Evolutionary conservation across 257 asterid species (phyloP).

Genomic region (Solanum infundibuliforme): DNA sequence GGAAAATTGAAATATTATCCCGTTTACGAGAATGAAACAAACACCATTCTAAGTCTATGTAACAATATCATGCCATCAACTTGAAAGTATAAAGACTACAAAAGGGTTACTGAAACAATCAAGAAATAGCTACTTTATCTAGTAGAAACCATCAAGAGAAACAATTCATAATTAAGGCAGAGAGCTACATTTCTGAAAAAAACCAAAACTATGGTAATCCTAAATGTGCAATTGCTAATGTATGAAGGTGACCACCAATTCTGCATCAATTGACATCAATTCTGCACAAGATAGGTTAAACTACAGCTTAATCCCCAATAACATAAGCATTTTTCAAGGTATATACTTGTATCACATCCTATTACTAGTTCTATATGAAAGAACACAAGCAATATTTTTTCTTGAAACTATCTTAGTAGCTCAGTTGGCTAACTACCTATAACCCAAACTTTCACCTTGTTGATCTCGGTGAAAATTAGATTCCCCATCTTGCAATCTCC

Average conservation of each 20-base stretch:
- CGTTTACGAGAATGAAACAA: not conserved
- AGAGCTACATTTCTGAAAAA: not conserved
- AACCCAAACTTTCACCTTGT: not conserved
- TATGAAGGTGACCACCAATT: not conserved
- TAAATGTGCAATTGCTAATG: not conserved
- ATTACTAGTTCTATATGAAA: not conserved
- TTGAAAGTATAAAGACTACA: not conserved
- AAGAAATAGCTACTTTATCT: not conserved
- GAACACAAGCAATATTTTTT: not conserved
- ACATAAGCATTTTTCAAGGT: not conserved
- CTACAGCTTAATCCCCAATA: not conserved
- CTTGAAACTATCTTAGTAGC: not conserved
- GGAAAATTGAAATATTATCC: not conserved
- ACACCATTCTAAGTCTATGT: not conserved
- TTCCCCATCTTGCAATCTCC: not conserved
- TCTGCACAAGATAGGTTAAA: not conserved
- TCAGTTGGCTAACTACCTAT: not conserved
- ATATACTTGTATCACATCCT: not conserved
- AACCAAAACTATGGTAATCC: not conserved
- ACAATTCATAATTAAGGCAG: not conserved
- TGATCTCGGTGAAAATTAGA: not conserved
- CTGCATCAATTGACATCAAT: not conserved
- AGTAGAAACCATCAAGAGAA: not conserved
- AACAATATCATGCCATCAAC: not conserved
- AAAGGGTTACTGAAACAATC: not conserved